A percentile compares a stretch with the other conserved stretches of the same genome.
Evolutionary conservation across 768 basidiomycete species (phyloP).

Genomic region (Agrocybe pediades): DNA sequence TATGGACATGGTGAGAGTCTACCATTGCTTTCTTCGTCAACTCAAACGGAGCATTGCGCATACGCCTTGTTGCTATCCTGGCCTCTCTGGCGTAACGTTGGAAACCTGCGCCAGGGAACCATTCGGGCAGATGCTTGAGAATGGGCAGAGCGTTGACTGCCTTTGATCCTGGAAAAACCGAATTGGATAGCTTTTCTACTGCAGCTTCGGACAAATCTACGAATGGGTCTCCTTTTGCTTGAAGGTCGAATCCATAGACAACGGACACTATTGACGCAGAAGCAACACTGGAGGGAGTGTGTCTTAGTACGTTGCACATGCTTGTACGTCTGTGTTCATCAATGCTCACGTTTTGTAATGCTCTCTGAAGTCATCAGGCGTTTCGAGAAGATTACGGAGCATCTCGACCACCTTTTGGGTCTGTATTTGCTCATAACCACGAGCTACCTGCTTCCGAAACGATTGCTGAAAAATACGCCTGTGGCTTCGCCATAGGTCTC

Average conservation of each 20-base stretch:
- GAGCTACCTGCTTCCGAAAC: background rate
- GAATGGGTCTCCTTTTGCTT: conserved; percentile 22
- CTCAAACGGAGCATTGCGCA: conserved; percentile 23
- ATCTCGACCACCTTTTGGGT: conserved; percentile 24
- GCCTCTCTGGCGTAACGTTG: conserved; percentile 16
- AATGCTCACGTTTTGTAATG: conserved; percentile 15
- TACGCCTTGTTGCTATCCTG: conserved; percentile 11
- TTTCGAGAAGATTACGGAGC: conserved; percentile 25
- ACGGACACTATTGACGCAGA: conserved; percentile 34
- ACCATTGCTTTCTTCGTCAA: conserved; percentile 21
- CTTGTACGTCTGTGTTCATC: background rate
- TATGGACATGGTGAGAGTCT: no score
- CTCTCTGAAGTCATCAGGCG: conserved; percentile 13
- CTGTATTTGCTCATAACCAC: conserved; percentile 6
- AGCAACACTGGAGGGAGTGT: conserved; percentile 26
- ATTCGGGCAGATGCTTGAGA: conserved; percentile 26
- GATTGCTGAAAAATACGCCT: conserved; percentile 7
- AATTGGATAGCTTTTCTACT: conserved; percentile 14
- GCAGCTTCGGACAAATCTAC: conserved; percentile 20
- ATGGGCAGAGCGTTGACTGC: conserved; percentile 27
- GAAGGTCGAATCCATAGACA: conserved; percentile 34
- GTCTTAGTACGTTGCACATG: background rate
- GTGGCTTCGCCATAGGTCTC: conserved; percentile 6
- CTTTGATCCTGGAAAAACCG: conserved; percentile 21
- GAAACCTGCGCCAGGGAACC: conserved; percentile 34